Evolutionary conservation across 1,284 basidiomycete species (phyloP).

Genomic region (Trametes pubescens): DNA sequence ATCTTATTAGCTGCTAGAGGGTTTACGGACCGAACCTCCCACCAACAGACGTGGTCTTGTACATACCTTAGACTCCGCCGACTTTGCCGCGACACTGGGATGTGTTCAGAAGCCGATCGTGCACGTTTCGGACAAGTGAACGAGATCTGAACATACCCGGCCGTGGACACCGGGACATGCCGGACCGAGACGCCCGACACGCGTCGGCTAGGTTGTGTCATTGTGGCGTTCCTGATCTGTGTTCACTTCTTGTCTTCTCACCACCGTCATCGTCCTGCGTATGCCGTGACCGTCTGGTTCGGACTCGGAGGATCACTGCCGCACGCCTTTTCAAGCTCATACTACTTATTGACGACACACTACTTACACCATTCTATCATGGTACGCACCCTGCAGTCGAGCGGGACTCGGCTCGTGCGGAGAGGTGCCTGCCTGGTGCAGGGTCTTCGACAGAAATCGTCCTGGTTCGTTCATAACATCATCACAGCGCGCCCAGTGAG

Average conservation of each 20-base stretch:
- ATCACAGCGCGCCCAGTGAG: conserved; percentile 27
- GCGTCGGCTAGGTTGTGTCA: not conserved
- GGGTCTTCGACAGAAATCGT: conserved; percentile 20
- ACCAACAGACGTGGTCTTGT: no score
- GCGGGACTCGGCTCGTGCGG: conserved; percentile 18
- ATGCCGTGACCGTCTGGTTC: not conserved
- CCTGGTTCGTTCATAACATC: conserved; percentile 27
- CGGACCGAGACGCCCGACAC: conserved; percentile 7
- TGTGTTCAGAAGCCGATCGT: not conserved
- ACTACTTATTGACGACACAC: not conserved
- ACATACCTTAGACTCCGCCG: not conserved
- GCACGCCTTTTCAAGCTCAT: conserved; percentile 9
- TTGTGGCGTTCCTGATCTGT: not conserved
- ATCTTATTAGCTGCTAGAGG: not conserved
- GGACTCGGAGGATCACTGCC: not conserved
- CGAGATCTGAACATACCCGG: not conserved
- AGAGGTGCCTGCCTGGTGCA: conserved; percentile 9
- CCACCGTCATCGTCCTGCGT: not conserved
- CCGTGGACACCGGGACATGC: not conserved
- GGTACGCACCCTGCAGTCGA: conserved; percentile 10
- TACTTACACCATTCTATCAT: not conserved
- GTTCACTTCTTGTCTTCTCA: conserved; percentile 1
- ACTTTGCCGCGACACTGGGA: not conserved
- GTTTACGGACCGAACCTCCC: no score
- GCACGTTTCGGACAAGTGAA: not conserved